Evolutionary conservation across 441 rosid species (phyloP), one percentile per base, ranked within the genome.

Genomic region (Arabidopsis hybrid): DNA sequence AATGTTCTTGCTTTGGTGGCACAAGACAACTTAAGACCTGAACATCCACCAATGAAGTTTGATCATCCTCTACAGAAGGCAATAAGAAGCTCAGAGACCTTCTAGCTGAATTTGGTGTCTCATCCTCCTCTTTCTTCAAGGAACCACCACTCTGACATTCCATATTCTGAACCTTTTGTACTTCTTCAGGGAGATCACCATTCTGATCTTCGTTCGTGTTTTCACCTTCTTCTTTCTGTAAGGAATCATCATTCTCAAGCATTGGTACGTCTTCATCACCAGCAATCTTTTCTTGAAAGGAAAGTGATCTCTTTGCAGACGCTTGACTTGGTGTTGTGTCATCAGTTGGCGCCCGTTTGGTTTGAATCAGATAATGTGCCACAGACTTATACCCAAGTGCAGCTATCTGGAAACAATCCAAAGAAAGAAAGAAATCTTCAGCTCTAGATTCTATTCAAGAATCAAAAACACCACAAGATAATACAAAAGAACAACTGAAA

Each of bases 291-390:
- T 75, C 84, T 16, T 85, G 72, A 62, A 91, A 94, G 73, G 91
- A 85, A 67, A 90, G 82, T 32, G 87, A 85, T 73, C 90, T 84
- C 87, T 86, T 88, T 35, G 87, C 97, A 67, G 93, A 86, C 58
- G 69, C 80, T 71, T 83, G 86, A 71, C 76, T 82, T 46, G 67
- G 58, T 36, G 69, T 73, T 16, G 74, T 67, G 32, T 80, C 84
- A 13, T 73, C 73, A 17, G 60, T 60, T 69, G 81, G 71, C 4
- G 50, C 40, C n/a, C 79, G 60, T 36, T 21, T 71, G 66, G 92
- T 88, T 77, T 93, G 84, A 78, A 93, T 69, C 58, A 95, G 96
- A 79, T 87, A 93, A 83, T 95, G 99, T 29, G 99, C 98, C 26
- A 91, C 92, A 3, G 99, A 93, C 82, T 89, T 95, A 85, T 80